Evolutionary conservation across 306 rosid species (phyloP).

Genomic region (Sophora flavescens): DNA sequence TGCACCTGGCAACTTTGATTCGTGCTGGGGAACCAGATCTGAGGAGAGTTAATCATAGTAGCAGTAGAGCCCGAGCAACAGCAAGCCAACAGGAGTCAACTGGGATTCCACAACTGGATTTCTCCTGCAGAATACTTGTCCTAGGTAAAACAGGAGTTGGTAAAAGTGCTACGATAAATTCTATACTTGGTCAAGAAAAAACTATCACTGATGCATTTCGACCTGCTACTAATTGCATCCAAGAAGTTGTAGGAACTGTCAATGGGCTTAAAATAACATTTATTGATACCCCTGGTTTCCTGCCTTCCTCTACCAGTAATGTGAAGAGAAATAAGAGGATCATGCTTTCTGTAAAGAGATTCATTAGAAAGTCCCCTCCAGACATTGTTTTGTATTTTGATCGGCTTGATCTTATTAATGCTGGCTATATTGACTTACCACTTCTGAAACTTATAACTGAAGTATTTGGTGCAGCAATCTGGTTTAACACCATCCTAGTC

Average conservation of each 20-base stretch:
- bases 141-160: constrained; percentile 98
- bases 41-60: constrained; percentile 63
- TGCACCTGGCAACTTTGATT: constrained; percentile 89
- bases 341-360: constrained; percentile 79
- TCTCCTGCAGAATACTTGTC: constrained; percentile 85
- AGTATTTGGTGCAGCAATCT: constrained; percentile 84
- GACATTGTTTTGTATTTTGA: constrained; percentile 91
- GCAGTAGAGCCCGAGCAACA: constrained; percentile 58
- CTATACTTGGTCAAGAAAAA: constrained; percentile 83
- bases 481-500: constrained; percentile 93
- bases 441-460: constrained; percentile 80
- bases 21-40: constrained; percentile 77
- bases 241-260: constrained; percentile 77
- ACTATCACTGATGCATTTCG: constrained; percentile 82
- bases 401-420: constrained; percentile 77
- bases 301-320: constrained; percentile 65
- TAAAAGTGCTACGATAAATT: constrained; percentile 97
- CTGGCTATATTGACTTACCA: constrained; percentile 59
- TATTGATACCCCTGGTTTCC: constrained; percentile 94
- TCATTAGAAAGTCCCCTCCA: constrained; percentile 85
- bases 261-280: constrained; percentile 75
- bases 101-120: constrained; percentile 67
- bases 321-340: constrained; percentile 82
- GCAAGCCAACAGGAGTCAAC: constrained; percentile 73
- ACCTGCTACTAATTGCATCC: constrained; percentile 86